Base-by-base conservation (phyloP, 202 grass and related monocot species). In the Tripidium arundinaceum region DNA sequence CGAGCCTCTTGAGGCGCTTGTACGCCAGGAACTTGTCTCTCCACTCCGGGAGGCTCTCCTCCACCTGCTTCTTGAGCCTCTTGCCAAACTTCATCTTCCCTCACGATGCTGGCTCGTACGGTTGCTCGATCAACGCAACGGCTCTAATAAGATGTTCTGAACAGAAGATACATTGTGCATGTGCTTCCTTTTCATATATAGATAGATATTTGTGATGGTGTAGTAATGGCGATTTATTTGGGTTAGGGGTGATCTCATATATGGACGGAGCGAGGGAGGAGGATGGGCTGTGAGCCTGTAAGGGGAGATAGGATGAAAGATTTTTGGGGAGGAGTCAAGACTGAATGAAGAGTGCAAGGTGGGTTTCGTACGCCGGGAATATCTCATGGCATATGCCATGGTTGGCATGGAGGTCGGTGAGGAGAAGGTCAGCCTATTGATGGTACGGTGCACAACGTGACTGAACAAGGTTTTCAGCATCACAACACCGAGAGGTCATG, bases 21-120 rank as follows among this genome's bases (percentile, higher is more conserved):
- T 91, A 78, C 28, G 76, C 84, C 54, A 93, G 42, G 75, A 97
- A 97, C 70, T 93, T 86, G 67, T 88, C 89, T 72, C 84, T 89
- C 89, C 94, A 97, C 62, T 91, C 94, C 16, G 94, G 91, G 42
- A 97, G 85, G 60, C 88, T 93, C 79, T 88, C 86, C 71, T 93
- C 76, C 47, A 97, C 84, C 74, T 93, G 94, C 73, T 82, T 82
- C 81, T 90, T 91, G 2, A 97, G 83, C 74, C 91, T 87, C 88
- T 97, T 97, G 65, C 94, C 88, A 54, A 93, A 93, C 79, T 93
- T 97, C 94, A 93, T 93, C 54, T 38, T 57, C 19, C 18, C 49
- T 52, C 18, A 50, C 16, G 16, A 50, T 50, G 6, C 47, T 19
- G 14, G 6, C 18, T n/a, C 2, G 7, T 52, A n/a, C n/a, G 31